Percentiles rank a stretch among this genome's conserved stretches.
These are phyloP conservation scores for Oryza rufipogon DNA, from an alignment of 176 grass and related monocot genomes.

Conservation along the genomic window DNA sequence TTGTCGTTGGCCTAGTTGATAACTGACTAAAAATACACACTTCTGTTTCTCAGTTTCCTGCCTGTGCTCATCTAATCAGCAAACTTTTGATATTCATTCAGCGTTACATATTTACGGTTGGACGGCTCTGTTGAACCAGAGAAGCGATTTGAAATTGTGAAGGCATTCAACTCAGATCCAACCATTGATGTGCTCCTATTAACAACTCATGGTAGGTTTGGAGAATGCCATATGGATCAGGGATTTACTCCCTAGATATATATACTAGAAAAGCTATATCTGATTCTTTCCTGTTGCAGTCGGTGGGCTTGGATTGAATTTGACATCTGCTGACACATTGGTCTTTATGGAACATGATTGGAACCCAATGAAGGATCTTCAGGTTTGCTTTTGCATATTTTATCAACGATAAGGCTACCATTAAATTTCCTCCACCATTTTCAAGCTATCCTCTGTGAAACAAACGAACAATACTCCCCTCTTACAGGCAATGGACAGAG, in stretches of 20 bases:
- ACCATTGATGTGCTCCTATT: conserved; percentile 94
- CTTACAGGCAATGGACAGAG: conserved; percentile 98
- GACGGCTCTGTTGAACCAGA: conserved; percentile 92
- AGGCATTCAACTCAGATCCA: conserved; percentile 97
- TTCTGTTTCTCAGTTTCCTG: conserved; percentile 7
- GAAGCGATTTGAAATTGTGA: conserved; percentile 99
- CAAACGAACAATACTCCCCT: conserved; percentile 6
- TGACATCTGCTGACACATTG: conserved; percentile 97
- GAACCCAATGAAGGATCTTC: conserved; percentile 99
- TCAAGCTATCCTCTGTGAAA: not conserved
- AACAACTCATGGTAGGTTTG: conserved; percentile 84
- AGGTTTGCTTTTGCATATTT: conserved; percentile 55
- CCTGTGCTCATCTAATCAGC: conserved; percentile 28
- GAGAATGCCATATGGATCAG: conserved; percentile 4
- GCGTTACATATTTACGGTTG: conserved; percentile 85
- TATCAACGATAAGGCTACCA: not conserved
- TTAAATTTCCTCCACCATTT: not conserved
- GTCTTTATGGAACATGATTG: conserved; percentile 99
- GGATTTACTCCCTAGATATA: conserved; percentile 36
- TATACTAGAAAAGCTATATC: conserved; percentile 36
- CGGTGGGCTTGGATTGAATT: conserved; percentile 95
- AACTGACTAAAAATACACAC: not conserved
- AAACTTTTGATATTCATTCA: conserved; percentile 40
- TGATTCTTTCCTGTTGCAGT: conserved; percentile 61
- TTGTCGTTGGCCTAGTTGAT: not conserved